These are phyloP conservation scores for Trichoderma atroviride DNA, from an alignment of 2,329 filamentous ascomycete genomes.

Conservation along the genomic window DNA sequence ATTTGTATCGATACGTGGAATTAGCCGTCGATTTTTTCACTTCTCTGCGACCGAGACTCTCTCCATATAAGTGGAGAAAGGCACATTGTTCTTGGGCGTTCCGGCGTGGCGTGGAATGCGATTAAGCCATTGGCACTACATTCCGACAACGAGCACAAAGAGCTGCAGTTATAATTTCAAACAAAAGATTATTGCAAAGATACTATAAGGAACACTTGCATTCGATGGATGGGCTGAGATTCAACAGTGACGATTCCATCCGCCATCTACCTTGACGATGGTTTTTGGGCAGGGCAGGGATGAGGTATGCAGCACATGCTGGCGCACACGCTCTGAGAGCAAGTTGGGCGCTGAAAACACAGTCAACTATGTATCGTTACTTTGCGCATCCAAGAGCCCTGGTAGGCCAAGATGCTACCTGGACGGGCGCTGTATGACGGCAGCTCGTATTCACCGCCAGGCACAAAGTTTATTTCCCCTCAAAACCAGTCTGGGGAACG, in stretches of 20 bases:
- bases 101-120: background rate
- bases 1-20: background rate
- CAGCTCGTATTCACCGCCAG: background rate
- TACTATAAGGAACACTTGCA: too few relatives aligned
- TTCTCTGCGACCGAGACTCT: background rate
- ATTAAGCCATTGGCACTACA: background rate
- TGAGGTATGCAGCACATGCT: background rate
- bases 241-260: too few relatives aligned
- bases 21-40: background rate
- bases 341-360: background rate
- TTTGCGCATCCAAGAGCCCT: background rate
- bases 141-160: background rate
- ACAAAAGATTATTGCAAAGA: too few relatives aligned
- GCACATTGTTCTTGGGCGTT: background rate
- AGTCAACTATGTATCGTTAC: background rate
- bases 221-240: too few relatives aligned
- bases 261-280: too few relatives aligned
- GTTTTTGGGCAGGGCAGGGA: too few relatives aligned
- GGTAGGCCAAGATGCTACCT: background rate
- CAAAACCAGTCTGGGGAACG: background rate
- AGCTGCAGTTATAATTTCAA: background rate
- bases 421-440: background rate
- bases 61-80: background rate
- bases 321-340: background rate
- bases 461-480: background rate